Evolutionary conservation across 139 green algal species (phyloP).

Genomic region (Chlorella sorokiniana): DNA sequence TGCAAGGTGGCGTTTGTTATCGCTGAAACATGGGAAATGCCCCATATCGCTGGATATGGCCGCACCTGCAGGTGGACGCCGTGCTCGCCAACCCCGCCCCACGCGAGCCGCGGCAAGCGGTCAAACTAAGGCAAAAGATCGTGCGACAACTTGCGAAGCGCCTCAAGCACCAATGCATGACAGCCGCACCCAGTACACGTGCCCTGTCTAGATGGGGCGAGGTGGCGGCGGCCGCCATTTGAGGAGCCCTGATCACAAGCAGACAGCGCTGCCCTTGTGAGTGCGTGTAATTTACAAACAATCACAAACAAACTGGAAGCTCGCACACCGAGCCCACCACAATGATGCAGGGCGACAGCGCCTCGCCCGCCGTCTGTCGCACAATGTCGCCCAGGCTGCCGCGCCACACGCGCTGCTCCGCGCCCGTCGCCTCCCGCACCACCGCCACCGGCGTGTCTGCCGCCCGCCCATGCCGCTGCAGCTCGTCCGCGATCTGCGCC

Average conservation of each 20-base stretch:
- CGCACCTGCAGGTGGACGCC: no score
- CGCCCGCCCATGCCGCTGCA: conserved; percentile 43
- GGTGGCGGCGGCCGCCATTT: not conserved
- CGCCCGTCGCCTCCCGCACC: conserved; percentile 48
- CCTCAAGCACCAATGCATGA: not conserved
- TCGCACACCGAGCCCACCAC: conserved; percentile 45
- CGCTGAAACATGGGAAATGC: no score
- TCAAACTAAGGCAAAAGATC: no score
- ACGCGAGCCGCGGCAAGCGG: no score
- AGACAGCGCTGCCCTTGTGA: no score
- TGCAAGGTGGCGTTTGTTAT: no score
- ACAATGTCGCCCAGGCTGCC: conserved; percentile 46
- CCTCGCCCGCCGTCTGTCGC: conserved; percentile 35
- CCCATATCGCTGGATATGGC: no score
- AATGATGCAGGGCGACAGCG: conserved; percentile 66
- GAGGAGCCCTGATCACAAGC: no score
- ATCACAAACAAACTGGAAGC: not conserved
- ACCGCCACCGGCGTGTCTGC: conserved; percentile 1
- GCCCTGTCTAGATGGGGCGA: no score
- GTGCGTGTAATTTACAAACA: not conserved
- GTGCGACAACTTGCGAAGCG: no score
- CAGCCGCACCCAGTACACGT: no score
- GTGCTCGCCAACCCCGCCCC: no score
- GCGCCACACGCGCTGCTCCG: conserved; percentile 61
- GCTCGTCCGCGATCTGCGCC: conserved; percentile 34